Percentiles rank a stretch among this genome's conserved stretches.
These are phyloP conservation scores for Talaromyces sp. DNA, from an alignment of 2,329 filamentous ascomycete genomes.

Conservation along the genomic window DNA sequence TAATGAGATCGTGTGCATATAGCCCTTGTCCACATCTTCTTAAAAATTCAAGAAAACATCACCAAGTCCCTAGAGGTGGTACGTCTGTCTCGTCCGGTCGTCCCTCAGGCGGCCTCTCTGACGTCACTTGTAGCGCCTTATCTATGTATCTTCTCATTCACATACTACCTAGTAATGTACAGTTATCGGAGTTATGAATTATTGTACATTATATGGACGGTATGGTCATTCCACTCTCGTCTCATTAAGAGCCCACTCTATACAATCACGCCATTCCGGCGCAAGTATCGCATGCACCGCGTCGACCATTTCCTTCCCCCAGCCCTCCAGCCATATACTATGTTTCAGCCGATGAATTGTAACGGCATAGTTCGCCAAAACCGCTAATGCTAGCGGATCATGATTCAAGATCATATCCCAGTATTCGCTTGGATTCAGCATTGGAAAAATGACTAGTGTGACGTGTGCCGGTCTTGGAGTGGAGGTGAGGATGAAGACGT, in stretches of 20 bases:
- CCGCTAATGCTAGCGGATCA: conserved; percentile 17
- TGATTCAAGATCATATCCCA: conserved; percentile 15
- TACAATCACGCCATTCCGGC: conserved; percentile 17
- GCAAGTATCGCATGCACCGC: conserved; percentile 11
- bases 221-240: background rate
- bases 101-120: background rate
- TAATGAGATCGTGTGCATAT: background rate
- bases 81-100: background rate
- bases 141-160: background rate
- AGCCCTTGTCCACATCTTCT: background rate
- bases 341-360: conserved; percentile 6
- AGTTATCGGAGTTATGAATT: background rate
- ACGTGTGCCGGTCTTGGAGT: conserved; percentile 1
- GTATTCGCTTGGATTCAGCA: conserved; percentile 6
- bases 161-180: background rate
- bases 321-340: conserved; percentile 18
- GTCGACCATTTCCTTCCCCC: conserved; percentile 16
- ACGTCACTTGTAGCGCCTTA: background rate
- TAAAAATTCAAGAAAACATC: background rate
- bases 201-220: background rate
- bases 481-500: background rate
- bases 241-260: conserved; percentile 12
- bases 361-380: conserved; percentile 18
- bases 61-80: too few species aligned
- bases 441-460: conserved; percentile 4